Base-by-base conservation (phyloP, 208 protist species). In the Trypanosoma cruzi region DNA sequence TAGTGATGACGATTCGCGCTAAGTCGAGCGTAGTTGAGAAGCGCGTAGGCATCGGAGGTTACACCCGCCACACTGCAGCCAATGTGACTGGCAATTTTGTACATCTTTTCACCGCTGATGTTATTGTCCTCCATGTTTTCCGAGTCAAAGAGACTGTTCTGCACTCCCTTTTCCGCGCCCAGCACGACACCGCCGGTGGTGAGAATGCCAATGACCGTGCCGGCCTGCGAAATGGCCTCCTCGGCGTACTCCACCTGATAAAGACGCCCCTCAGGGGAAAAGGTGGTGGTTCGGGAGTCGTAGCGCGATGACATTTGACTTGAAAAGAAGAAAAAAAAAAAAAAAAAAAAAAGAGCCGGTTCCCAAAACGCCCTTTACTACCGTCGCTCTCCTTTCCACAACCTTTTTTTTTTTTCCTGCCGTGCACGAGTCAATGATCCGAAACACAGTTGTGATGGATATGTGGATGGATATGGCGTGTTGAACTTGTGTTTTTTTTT, bases 191-290 rank as follows among this genome's bases (percentile, higher is more conserved):
- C 99, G 8, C 99, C 98, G 56, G 76, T 92, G n/a, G 96, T 94
- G 32, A 98, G 81, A 44, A 99, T 97, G 37, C 98, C 99, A 48
- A 99, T 83, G 50, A 98, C 97, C n/a, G 97, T 98, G 67, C 98
- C 98, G 31, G 99, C 98, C 69, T 99, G 97, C 72, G 90, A 93
- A 64, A 99, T 99, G 13, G 99, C 98, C 82, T 99, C 97, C 68
- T 99, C 99, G 24, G 99, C 99, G 85, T 99, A 99, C 86, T 99
- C 99, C 26, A 99, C 99, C 88, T 99, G 90, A 48, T 94, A 96
- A 22, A 96, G 82, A 31, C 85, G 85, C 69, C 99, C 99, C 65
- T 99, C 98, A 24, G 98, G 99, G 16, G 98, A 99, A 85, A 99
- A 99, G 65, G 98, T 99, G 32, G 99, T 99, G 34, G 99, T 99